These are phyloP conservation scores for Epichloe scottii DNA, from an alignment of 2,329 filamentous ascomycete genomes.

Conservation along the genomic window DNA sequence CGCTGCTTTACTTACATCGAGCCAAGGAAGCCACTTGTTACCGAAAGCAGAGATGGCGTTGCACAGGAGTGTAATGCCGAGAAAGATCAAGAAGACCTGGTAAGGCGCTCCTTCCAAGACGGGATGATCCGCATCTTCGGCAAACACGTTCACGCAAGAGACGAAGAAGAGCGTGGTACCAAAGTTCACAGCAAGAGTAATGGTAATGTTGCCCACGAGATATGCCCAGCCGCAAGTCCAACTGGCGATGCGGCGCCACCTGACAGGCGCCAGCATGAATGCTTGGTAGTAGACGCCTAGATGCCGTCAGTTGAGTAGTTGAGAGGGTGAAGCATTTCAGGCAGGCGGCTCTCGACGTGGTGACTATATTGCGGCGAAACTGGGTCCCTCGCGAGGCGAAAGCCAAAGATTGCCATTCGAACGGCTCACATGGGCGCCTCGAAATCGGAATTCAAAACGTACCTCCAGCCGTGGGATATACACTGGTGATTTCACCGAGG, in stretches of 20 bases:
- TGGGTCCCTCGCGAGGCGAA: neutral
- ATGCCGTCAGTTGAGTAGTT: neutral
- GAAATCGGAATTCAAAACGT: conserved; percentile 8
- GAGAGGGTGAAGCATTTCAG: too few relatives aligned
- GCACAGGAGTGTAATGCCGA: conserved; percentile 51
- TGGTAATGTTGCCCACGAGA: conserved; percentile 68
- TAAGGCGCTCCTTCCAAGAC: conserved; percentile 40
- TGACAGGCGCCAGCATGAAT: conserved; percentile 55
- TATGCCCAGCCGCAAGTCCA: conserved; percentile 70
- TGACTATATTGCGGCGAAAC: too few relatives aligned
- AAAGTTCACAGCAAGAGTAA: conserved; percentile 73
- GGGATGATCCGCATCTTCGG: conserved; percentile 27
- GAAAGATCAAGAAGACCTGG: conserved; percentile 61
- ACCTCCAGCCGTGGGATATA: conserved; percentile 65
- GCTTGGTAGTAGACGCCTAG: conserved; percentile 61
- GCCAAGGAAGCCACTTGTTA: conserved; percentile 52
- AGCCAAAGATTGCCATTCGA: neutral
- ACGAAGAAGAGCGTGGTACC: conserved; percentile 56
- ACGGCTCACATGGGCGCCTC: neutral
- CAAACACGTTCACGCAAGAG: conserved; percentile 43
- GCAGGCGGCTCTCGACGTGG: too few relatives aligned
- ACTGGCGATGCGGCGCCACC: conserved; percentile 49
- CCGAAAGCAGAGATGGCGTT: conserved; percentile 54
- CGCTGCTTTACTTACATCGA: conserved; percentile 49
- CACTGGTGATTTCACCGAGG: conserved; percentile 61